These are phyloP conservation scores for Liquidambar formosana DNA, from an alignment of 164 flowering plant genomes.

Conservation along the genomic window DNA sequence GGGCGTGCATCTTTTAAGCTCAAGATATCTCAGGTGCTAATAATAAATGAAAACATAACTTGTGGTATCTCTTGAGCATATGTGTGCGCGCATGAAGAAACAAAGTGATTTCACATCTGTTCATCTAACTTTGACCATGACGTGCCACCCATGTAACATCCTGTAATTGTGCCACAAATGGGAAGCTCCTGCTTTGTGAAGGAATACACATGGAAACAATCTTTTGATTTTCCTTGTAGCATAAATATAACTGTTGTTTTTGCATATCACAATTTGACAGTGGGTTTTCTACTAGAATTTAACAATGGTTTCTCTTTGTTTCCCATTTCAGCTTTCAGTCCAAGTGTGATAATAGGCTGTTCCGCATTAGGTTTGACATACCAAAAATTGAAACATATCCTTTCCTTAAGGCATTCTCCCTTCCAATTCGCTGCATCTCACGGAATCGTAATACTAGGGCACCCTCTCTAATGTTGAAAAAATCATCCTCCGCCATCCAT, in stretches of 20 bases:
- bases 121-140: background rate
- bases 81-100: background rate
- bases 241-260: background rate
- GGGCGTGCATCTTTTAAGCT: conserved; percentile 90
- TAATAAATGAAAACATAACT: background rate
- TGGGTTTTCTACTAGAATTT: background rate
- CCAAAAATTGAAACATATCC: conserved; percentile 48
- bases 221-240: background rate
- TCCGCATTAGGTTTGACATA: conserved; percentile 62
- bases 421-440: conserved; percentile 76
- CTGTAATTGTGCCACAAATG: background rate
- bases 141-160: background rate
- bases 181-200: background rate
- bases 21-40: conserved; percentile 80
- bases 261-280: background rate
- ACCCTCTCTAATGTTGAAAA: conserved; percentile 43
- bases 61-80: background rate
- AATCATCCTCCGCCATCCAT: conserved; percentile 27
- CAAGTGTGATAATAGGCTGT: conserved; percentile 77
- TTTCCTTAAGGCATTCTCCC: conserved; percentile 62
- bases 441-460: conserved; percentile 46
- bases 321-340: conserved; percentile 78
- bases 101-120: background rate
- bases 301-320: background rate
- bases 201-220: background rate